Evolutionary conservation across 2,329 filamentous ascomycete species (phyloP).

Genomic region (Rhytidhysteron rufulum): DNA sequence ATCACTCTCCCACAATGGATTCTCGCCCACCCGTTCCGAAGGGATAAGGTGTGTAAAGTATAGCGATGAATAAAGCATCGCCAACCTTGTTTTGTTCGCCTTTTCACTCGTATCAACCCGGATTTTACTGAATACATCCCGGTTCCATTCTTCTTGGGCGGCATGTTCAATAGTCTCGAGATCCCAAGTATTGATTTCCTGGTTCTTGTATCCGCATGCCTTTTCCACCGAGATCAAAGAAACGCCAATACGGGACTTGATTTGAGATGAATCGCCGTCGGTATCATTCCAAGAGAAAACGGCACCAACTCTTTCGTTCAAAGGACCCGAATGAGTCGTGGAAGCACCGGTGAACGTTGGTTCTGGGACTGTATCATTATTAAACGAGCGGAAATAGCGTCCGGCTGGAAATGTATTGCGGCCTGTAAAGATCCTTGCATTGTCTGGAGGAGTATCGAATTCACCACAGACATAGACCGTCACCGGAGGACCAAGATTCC

Average conservation of each 20-base stretch:
- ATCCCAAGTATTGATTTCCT: conserved; percentile 41
- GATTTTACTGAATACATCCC: conserved; percentile 56
- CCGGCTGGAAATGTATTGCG: conserved; percentile 35
- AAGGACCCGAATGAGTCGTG: conserved; percentile 24
- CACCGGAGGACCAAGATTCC: conserved; percentile 34
- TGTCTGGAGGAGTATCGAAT: conserved; percentile 22
- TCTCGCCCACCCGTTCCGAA: conserved; percentile 53
- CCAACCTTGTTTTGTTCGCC: conserved; percentile 27
- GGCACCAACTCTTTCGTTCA: conserved; percentile 47
- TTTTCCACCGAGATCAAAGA: conserved; percentile 48
- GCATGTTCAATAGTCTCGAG: conserved; percentile 35
- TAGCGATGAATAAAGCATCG: conserved; percentile 29
- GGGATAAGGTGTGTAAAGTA: conserved; percentile 37
- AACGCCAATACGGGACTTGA: conserved; percentile 51
- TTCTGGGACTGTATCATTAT: conserved; percentile 25
- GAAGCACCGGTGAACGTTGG: conserved; percentile 26
- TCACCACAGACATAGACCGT: conserved; percentile 34
- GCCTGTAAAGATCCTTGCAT: conserved; percentile 27
- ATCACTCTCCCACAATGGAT: conserved; percentile 62
- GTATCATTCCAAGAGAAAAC: conserved; percentile 47
- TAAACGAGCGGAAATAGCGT: conserved; percentile 27
- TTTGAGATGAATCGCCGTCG: conserved; percentile 20
- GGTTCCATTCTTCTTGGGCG: conserved; percentile 41
- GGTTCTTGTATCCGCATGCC: conserved; percentile 43
- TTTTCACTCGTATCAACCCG: conserved; percentile 22